Base-by-base conservation (phyloP, 768 basidiomycete genomes). In the Psilocybe azurescens region DNA sequence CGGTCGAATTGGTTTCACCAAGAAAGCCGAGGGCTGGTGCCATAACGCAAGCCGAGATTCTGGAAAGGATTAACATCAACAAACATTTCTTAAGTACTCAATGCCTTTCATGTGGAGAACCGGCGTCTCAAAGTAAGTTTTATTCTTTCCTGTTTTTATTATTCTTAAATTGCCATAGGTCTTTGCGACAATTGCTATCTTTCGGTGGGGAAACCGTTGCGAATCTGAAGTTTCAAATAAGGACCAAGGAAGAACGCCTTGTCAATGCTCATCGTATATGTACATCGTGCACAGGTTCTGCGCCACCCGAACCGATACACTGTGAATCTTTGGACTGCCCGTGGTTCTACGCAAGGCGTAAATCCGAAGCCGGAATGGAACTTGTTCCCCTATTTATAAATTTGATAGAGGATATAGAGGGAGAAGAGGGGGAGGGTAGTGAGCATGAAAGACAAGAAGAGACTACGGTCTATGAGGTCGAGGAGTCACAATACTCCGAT, bases 251-350 rank as follows among this genome's bases (percentile, higher is more conserved):
- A 64, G 73, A 74, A 29, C 84, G 83, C 24, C 73, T 91, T 1
- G 67, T 75, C 16, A 77, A 85, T n/a, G 74, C 86, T 3, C 91
- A 95, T 47, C 76, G 75, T 3, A 79, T 95, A 33, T 99, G 96
- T 71, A 77, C 78, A 7, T 86, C 89, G 2, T 99, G 96, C 72
- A 78, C 88, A 3, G 76, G 77, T 3, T 80, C 79, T 0, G 80
- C 87, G 2, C 74, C 79, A 3, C 76, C 74, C 11, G 93, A 94
- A 59, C 80, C 83, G 0, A 83, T 89, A 50, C 73, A 83, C 36
- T 99, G 96, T 74, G 88, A 91, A 68, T 94, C 93, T 7, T 77
- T 93, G 50, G 95, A 97, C 70, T 99, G 96, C 71, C 84, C 89
- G 0, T 90, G 93, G 86, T 73, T 95, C 36, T 97, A 87, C 66